Evolutionary conservation across 179 eudicot species (phyloP), one percentile per base, ranked within the genome.

Genomic region (Beta macrorhiza): DNA sequence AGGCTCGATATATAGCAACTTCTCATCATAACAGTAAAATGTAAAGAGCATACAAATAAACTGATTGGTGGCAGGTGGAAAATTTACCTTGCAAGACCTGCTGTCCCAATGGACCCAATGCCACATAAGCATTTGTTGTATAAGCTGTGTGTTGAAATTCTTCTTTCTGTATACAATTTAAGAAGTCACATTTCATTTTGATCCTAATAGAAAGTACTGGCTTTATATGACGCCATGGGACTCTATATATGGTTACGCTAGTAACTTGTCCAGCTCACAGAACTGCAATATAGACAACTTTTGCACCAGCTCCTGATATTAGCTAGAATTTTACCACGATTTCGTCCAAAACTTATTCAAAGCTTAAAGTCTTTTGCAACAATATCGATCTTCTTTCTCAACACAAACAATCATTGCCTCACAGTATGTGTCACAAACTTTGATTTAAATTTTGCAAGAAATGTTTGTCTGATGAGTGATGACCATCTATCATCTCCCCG

Each of bases 71-170:
- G 78, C 9, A 20, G 65, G 63, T 62, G 42, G 49, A 42, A 65
- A 59, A 22, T 84, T 77, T 89, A 92, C 99, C 99, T 80, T 85
- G 97, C 82, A 92, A 89, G 44, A 94, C 95, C 78, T 90, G 97
- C 72, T 87, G 92, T 77, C 88, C 91, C 83, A 91, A 84, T 67
- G 93, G 92, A 78, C 97, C 98, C 20, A 86, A 49, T 10, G 95
- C 83, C 51, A 96, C 94, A 88, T 96, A 96, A 62, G 99, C 97
- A 87, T 96, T 96, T 62, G 99, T 96, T 29, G 99, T 53, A 83
- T 94, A 96, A 44, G 99, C 93, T 78, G 99, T 96, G 86, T 96
- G 99, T 83, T 91, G 93, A 82, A 91, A 96, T 88, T 96, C 99
- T 91, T 96, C 99, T 91, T 96, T 96, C 99, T 94, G 87, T 82